Evolutionary conservation across 1,284 basidiomycete species (phyloP), one percentile per base, ranked within the genome.

Genomic region (Vanrija sp.): DNA sequence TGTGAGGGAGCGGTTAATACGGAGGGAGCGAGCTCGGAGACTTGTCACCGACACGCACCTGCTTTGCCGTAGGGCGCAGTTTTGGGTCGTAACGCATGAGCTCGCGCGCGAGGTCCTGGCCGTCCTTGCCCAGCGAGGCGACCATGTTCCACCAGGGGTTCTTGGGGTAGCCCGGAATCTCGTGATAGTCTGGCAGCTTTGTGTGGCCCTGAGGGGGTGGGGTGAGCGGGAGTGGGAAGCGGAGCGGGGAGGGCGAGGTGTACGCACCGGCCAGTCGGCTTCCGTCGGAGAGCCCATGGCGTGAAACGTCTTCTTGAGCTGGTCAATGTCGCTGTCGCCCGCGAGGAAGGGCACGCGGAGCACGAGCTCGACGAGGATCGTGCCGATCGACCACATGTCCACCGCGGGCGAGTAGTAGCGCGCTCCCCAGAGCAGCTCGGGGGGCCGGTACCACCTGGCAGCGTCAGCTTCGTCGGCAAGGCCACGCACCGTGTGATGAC

Each of bases 351-450:
- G 94, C 51, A 86, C 84, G 16, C 92, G 61, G 38, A 76, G 64
- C 6, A 75, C 68, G 84, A 95, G 90, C 78, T 97, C 93, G n/a
- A 95, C 92, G 72, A 98, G 94, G 67, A 99, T 98, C 67, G 96
- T 98, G 2, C 96, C 96, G 53, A 94, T 96, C 2, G 91, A 96
- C 96, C 96, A 99, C 48, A 98, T 90, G 75, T 99, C 96, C 66
- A 99, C 98, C 10, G 90, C 93, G 1, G 95, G 94, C 71, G 88
- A 93, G 76, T 99, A 99, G 47, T 94, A 97, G 42, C 96, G 83
- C 25, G 91, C 93, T 41, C 96, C 96, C 63, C 98, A 84, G 9
- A 99, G 83, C 42, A 99, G 92, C 70, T 99, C 96, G 9, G 95
- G 94, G 4, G 95, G 91, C 15, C 96, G 87, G 71, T 98, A 99